phyloP scores from a whole-genome alignment of 2,329 filamentous ascomycete species.

The Verticillium klebahnii region DNA sequence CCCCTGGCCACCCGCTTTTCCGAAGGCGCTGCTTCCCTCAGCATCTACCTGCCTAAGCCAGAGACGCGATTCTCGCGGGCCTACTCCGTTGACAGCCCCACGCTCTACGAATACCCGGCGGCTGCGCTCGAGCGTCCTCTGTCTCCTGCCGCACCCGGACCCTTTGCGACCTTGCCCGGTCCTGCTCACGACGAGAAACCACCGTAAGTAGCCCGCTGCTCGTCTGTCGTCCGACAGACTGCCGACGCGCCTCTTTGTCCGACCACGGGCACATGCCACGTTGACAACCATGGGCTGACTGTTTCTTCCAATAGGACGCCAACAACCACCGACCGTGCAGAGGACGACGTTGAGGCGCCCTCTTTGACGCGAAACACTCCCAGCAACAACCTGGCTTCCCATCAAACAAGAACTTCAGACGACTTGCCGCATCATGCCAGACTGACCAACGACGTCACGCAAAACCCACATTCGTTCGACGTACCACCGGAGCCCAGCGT shows the following conservation, averaged over 20 bases:
- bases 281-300: slow-evolving; percentile 1
- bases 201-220: background rate
- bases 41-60: slow-evolving; percentile 37
- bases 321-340: slow-evolving; percentile 3
- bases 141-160: background rate
- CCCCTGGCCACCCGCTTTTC: slow-evolving; percentile 39
- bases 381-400: slow-evolving; percentile 35
- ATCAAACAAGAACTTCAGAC: slow-evolving; percentile 27
- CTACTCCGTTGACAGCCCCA: slow-evolving; percentile 55
- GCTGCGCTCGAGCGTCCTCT: background rate
- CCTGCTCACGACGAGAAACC: background rate
- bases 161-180: background rate
- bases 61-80: slow-evolving; percentile 50
- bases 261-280: background rate
- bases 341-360: slow-evolving; percentile 14
- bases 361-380: slow-evolving; percentile 30
- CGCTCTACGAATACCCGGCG: slow-evolving; percentile 53
- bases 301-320: slow-evolving; percentile 8
- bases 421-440: background rate
- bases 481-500: slow-evolving; percentile 11
- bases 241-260: background rate
- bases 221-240: background rate
- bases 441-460: background rate
- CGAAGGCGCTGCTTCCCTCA: slow-evolving; percentile 26
- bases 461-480: slow-evolving; percentile 7